A percentile compares a stretch with the other conserved stretches of the same genome.
Conservation (phyloP, 331 rosid genomes). For the Malus hybrid region DNA sequence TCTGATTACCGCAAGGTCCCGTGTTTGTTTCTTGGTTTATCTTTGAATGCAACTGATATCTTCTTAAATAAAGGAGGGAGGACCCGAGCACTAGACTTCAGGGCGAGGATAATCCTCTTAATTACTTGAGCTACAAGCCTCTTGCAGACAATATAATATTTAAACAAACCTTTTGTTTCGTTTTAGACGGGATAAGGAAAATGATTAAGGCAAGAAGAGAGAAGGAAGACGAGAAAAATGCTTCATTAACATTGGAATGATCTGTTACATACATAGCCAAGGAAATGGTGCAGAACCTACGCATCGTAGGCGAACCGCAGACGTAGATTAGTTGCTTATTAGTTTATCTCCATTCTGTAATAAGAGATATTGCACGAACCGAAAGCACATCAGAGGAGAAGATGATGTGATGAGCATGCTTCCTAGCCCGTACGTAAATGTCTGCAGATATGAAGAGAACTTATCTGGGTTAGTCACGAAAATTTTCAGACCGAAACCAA, state of each 20-base stretch:
- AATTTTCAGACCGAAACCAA: not conserved
- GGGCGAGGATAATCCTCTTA: no score
- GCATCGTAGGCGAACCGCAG: constrained; percentile 18
- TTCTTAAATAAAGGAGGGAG: no score
- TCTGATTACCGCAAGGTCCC: no score
- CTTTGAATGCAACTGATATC: no score
- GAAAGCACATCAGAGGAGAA: not conserved
- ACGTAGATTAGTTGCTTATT: constrained; percentile 8
- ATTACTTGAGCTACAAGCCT: no score
- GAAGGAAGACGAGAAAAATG: not conserved
- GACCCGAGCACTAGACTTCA: no score
- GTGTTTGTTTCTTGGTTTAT: no score
- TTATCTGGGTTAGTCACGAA: constrained; percentile 1
- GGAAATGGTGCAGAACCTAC: constrained; percentile 31
- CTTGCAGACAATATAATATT: no score
- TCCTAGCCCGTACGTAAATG: constrained; percentile 13
- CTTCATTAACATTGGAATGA: constrained; percentile 21
- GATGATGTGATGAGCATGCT: constrained; percentile 7
- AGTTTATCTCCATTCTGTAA: constrained; percentile 19
- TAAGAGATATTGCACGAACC: not conserved
- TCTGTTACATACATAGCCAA: constrained; percentile 9
- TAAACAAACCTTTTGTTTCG: no score
- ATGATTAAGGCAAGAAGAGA: no score
- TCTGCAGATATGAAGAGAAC: constrained; percentile 29
- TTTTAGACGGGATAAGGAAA: no score